Evolutionary conservation across 257 asterid genomes (phyloP), one percentile per base, ranked within the genome.

Genomic region (Hygrophila difformis): DNA sequence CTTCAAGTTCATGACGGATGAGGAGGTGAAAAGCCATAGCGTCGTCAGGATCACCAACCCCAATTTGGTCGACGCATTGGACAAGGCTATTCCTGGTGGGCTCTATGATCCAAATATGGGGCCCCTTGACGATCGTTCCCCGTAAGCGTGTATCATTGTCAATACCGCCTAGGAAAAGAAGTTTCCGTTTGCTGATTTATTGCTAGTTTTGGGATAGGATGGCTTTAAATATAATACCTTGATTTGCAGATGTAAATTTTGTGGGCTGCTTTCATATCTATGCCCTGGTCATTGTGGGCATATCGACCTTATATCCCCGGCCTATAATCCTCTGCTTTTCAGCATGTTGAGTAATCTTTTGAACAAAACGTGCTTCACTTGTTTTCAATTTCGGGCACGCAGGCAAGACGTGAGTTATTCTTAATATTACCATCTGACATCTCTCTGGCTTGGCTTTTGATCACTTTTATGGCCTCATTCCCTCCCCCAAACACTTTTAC

Each of bases 261-360:
- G 98, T 66, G 92, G 92, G 59, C 86, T 59, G 68, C 57, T 78
- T 18, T 34, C 70, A 14, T 53, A 12, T 49, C 47, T 46, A 37
- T 89, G 96, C 59, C 29, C 65, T 9, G 98, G 98, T 53, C 96
- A 89, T 60, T 89, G 87, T 68, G 98, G 98, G 34, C 86, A 85
- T 40, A 82, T 89, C 19, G 93, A 82, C 40, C 94, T 89, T 31
- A 93, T 79, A 57, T 76, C 73, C 0, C 74, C 92, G 1, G 80
- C 57, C 47, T 89, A 75, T 64, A 89, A 89, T 44, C 98, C 98
- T 0, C 48, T 89, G 83, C 63, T 79, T 8, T 76, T 89, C 52
- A 49, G 43, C 59, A 53, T 47, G 58, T 58, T 89, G 75, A 43
- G 46, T 53, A 72, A n/a, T 57, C 48, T 89, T 40, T 67, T 89